Conservation (phyloP, 1,284 basidiomycete species). For the Austroboletus niveus region DNA sequence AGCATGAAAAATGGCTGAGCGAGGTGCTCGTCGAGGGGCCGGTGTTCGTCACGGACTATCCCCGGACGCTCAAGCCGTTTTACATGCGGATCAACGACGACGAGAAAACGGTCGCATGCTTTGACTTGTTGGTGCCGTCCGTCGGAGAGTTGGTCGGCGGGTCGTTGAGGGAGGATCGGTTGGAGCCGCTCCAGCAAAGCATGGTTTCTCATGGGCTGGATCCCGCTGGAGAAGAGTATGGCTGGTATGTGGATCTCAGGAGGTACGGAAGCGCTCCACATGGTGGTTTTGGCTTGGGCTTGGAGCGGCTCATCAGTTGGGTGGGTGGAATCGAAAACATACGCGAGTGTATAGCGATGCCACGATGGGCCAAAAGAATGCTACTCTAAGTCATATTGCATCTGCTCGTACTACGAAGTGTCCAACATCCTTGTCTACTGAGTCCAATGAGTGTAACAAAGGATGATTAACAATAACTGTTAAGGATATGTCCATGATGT, state of each 20-base stretch:
- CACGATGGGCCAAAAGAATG: slow-evolving; percentile 83
- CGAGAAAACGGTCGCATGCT: slow-evolving; percentile 78
- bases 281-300: slow-evolving; percentile 92
- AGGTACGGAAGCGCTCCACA: slow-evolving; percentile 82
- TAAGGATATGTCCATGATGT: background rate
- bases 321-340: slow-evolving; percentile 83
- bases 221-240: slow-evolving; percentile 51
- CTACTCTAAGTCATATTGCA: slow-evolving; percentile 42
- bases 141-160: slow-evolving; percentile 93
- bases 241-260: slow-evolving; percentile 86
- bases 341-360: slow-evolving; percentile 87
- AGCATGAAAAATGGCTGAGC: slow-evolving; percentile 92
- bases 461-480: slow-evolving; percentile 1
- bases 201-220: slow-evolving; percentile 53
- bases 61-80: slow-evolving; percentile 82
- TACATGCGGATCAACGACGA: slow-evolving; percentile 81
- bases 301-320: slow-evolving; percentile 85
- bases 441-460: background rate
- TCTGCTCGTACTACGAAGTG: background rate
- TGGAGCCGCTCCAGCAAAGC: slow-evolving; percentile 50
- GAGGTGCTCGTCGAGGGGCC: slow-evolving; percentile 67
- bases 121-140: slow-evolving; percentile 88
- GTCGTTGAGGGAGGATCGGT: slow-evolving; percentile 84
- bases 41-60: slow-evolving; percentile 92
- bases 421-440: background rate